Evolutionary conservation across 2,329 filamentous ascomycete genomes (phyloP), one percentile per base, ranked within the genome.

Genomic region (Neophaeococcomyces mojaviensis): DNA sequence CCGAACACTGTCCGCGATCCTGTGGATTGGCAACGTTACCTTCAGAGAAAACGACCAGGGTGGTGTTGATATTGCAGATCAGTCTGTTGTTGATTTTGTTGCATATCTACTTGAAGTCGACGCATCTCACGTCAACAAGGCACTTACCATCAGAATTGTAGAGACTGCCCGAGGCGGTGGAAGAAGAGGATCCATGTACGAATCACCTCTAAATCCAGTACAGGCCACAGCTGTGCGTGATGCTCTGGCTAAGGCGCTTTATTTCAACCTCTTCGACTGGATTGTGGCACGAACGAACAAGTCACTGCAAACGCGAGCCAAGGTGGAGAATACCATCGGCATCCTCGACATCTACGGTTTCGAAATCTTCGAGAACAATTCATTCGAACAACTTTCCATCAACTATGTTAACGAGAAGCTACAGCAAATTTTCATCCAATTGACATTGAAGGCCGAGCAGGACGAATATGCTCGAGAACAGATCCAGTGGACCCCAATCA

Each of bases 381-480:
- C 87, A 55, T 98, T 98, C 60, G 92, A 98, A 65, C 92, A 98
- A 68, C 79, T 98, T 6, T 98, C 92, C 69, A 98, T 98, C 76
- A 98, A 98, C 72, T 98, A 97, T 61, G 94, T 97, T 61, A 98
- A 98, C 67, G 92, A 98, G 69, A 98, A 98, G 68, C 73, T 98
- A 48, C 92, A 98, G 68, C 92, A 98, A 62, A 97, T 98, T 59
- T 98, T 98, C 64, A 98, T 98, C 57, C 92, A 98, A 66, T 73
- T 98, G 58, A 98, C 92, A 0, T 68, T 98, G 52, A 95, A 95
- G 71, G 84, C 92, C 0, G 92, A 98, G 65, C 92, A 98, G 69
- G 92, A 98, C 58, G 92, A 98, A 65, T 98, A 98, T 61, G 88
- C 85, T 13, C 77, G 86, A 39, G 92, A 98, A 66, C 83, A 97